These are phyloP conservation scores for Globisporangium iwayamae DNA, from an alignment of 352 stramenopile species.

Conservation along the genomic window DNA sequence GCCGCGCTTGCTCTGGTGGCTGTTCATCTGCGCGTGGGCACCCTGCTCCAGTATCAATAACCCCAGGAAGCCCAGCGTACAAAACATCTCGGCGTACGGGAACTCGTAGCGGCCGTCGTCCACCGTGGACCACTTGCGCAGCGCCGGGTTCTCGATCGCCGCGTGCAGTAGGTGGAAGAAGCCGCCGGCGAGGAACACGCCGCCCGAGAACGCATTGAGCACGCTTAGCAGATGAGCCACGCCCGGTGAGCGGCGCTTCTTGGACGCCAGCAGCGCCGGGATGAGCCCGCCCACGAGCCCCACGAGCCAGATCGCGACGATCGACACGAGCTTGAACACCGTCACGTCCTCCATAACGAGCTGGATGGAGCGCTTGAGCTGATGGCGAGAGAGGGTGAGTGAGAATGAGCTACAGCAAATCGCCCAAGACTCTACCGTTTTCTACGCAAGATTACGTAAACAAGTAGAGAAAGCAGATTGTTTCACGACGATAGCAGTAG, in stretches of 20 bases:
- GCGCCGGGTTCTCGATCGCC: slow-evolving; percentile 65
- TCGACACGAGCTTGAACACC: slow-evolving; percentile 77
- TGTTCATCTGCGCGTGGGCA: slow-evolving; percentile 42
- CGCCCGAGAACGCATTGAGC: slow-evolving; percentile 68
- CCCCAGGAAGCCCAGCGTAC: slow-evolving; percentile 63
- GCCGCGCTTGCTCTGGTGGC: neutral
- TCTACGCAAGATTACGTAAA: too few species aligned
- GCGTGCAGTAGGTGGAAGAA: slow-evolving; percentile 76
- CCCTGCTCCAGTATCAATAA: slow-evolving; percentile 67
- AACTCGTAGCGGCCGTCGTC: slow-evolving; percentile 64
- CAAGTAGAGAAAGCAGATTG: too few species aligned
- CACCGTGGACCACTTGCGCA: slow-evolving; percentile 60
- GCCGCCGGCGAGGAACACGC: slow-evolving; percentile 73
- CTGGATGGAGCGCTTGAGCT: too few species aligned
- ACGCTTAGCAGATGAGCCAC: slow-evolving; percentile 32
- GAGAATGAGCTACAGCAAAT: too few species aligned
- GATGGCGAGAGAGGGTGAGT: neutral
- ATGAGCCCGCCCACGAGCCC: slow-evolving; percentile 53
- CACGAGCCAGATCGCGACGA: slow-evolving; percentile 71
- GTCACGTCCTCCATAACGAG: slow-evolving; percentile 49
- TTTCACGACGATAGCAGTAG: too few species aligned
- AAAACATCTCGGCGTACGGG: slow-evolving; percentile 79
- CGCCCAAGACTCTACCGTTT: too few species aligned
- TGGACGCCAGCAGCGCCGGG: slow-evolving; percentile 41
- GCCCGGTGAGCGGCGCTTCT: slow-evolving; percentile 30